Evolutionary conservation across 768 basidiomycete species (phyloP), one percentile per base, ranked within the genome.

Genomic region (Phylloporus rhodoxanthus): DNA sequence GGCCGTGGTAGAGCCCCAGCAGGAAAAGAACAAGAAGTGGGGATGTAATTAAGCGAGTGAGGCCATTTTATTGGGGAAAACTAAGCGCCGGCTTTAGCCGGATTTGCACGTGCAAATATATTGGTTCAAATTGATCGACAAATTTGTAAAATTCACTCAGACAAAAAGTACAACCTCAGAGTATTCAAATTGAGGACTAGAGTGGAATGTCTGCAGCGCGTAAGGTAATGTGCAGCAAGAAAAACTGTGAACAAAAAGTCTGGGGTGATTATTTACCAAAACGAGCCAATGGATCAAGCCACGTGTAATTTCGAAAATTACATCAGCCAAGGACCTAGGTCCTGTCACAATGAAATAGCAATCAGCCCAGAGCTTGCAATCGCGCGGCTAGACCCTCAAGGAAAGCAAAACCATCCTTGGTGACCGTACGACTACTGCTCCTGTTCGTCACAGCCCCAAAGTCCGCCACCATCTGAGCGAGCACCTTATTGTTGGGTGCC

Each of bases 331-430:
- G 7, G 40, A 20, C n/a, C 19, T 6, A 13, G 6, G 20, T 9
- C 20, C 13, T 40, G 49, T 20, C 25, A 26, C 30, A 23, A 34
- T 17, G 11, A 15, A 20, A 29, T 2, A 15, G 25, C 6, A n/a
- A 14, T 57, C 43, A 57, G 30, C 45, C 48, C 50, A 69, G 37
- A 8, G 42, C 68, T 55, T 67, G 71, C 51, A 89, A 65, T 54
- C 81, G 70, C 38, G 69, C 74, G 2, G 81, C 76, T 39, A 87
- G 61, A 32, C 79, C 79, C 45, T 82, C 80, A 43, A 88, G 66
- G 61, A 88, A 87, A 9, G 74, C 74, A 57, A 87, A 76, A 32
- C 84, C 85, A 57, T 87, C 84, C 75, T 89, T 90, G 29, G 85
- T 88, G 47, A 90, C 72, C 43, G 82, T 87, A 54, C 84, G 74